phyloP scores from a whole-genome alignment of 352 stramenopile species.

The Globisporangium cederbergense region DNA sequence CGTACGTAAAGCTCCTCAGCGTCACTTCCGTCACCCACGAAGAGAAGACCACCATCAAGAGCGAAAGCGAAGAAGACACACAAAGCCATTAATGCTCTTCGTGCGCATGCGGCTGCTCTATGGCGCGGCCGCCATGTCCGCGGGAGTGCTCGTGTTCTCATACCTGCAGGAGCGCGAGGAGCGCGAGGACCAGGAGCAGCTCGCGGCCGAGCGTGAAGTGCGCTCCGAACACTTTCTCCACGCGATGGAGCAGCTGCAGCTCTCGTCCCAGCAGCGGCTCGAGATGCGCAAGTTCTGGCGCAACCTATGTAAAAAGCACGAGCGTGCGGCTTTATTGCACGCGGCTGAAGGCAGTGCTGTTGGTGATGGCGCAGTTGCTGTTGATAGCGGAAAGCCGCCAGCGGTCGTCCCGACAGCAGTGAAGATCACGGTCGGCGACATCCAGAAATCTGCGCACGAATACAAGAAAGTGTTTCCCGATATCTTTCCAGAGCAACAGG shows the following conservation, averaged over 20 bases:
- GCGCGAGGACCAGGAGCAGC: conserved; percentile 53
- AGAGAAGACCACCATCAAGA: not conserved
- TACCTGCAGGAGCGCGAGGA: conserved; percentile 80
- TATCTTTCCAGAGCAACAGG: conserved; percentile 68
- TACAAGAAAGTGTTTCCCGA: conserved; percentile 82
- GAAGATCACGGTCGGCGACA: conserved; percentile 53
- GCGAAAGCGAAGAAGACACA: not conserved
- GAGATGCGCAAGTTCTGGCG: conserved; percentile 80
- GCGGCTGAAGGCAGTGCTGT: not conserved
- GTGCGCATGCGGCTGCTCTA: conserved; percentile 61
- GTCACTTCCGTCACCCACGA: not conserved
- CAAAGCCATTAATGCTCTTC: conserved; percentile 26
- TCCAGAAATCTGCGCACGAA: conserved; percentile 73
- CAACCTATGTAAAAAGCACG: conserved; percentile 49
- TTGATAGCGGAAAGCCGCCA: not conserved
- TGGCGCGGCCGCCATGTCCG: conserved; percentile 76
- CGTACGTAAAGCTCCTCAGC: not conserved
- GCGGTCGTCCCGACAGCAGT: not conserved
- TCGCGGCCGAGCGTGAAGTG: conserved; percentile 48
- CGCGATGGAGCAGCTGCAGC: conserved; percentile 54
- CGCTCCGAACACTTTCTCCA: conserved; percentile 58
- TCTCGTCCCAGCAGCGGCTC: conserved; percentile 55
- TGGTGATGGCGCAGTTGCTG: not conserved
- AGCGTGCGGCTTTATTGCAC: conserved; percentile 2
- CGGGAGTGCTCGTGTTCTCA: conserved; percentile 70